phyloP scores from a whole-genome alignment of 2,329 filamentous ascomycete species.

The Calonectria crousiana region DNA sequence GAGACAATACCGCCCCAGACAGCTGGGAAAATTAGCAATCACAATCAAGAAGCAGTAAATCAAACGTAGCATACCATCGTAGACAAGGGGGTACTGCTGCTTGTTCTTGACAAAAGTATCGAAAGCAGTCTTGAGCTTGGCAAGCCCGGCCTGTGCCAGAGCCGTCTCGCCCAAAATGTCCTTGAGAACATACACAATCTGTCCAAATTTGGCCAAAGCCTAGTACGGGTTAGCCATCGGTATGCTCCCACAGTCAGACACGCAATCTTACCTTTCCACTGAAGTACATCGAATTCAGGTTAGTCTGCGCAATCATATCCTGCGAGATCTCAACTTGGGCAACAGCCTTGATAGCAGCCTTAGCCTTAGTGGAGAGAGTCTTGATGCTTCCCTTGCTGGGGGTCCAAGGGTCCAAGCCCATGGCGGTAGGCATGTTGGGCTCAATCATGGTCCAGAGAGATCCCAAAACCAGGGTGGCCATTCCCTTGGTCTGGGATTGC shows the following conservation, averaged over 20 bases:
- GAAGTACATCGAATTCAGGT: constrained; percentile 91
- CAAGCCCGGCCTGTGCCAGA: constrained; percentile 69
- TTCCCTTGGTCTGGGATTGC: constrained; percentile 87
- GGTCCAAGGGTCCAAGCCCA: constrained; percentile 86
- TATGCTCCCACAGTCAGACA: not conserved
- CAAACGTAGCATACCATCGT: constrained; percentile 54
- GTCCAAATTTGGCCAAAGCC: constrained; percentile 82
- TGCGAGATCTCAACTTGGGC: constrained; percentile 82
- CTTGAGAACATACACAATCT: constrained; percentile 73
- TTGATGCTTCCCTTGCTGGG: constrained; percentile 62
- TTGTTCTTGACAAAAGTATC: constrained; percentile 74
- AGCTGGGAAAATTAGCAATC: constrained; percentile 49
- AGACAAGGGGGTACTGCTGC: constrained; percentile 75
- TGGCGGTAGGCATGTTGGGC: constrained; percentile 74
- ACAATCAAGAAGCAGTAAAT: not conserved
- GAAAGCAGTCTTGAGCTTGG: constrained; percentile 75
- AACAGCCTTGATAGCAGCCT: constrained; percentile 69
- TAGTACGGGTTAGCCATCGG: constrained; percentile 43
- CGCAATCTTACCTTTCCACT: constrained; percentile 76
- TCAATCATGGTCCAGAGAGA: constrained; percentile 86
- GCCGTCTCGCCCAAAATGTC: constrained; percentile 71
- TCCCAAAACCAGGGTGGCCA: constrained; percentile 77
- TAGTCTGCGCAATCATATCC: constrained; percentile 78
- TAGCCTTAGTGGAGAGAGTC: constrained; percentile 64
- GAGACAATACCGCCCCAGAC: constrained; percentile 88